Percentiles rank a stretch among this genome's conserved stretches.
These are phyloP conservation scores for Solanum neorickii DNA, from an alignment of 257 asterid species.

Conservation along the genomic window DNA sequence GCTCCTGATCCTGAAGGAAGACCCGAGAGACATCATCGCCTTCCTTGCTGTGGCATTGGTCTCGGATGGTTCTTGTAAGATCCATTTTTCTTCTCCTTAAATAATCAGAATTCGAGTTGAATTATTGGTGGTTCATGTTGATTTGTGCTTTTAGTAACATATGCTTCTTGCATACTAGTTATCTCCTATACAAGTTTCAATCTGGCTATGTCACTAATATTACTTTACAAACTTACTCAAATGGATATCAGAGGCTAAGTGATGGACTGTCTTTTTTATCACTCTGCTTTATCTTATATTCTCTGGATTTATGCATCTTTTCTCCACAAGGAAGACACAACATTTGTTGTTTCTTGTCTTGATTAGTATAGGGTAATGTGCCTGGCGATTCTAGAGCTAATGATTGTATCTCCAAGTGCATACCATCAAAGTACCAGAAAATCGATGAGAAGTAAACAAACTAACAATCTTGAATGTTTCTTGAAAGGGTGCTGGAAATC, in stretches of 20 bases:
- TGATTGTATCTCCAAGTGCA: neutral
- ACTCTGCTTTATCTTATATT: neutral
- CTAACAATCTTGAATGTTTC: neutral
- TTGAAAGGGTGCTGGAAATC: neutral
- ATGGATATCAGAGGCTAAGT: neutral
- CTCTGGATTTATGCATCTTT: neutral
- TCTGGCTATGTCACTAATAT: no score
- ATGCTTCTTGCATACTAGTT: neutral
- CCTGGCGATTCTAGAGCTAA: neutral
- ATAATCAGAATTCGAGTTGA: neutral
- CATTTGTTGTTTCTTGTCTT: neutral
- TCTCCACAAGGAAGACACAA: neutral
- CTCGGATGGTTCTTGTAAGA: constrained; percentile 81
- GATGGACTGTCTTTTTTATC: neutral
- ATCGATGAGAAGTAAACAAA: neutral
- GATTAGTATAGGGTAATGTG: neutral
- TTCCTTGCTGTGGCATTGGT: constrained; percentile 82
- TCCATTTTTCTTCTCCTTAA: neutral
- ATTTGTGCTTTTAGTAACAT: neutral
- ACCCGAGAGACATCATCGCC: constrained; percentile 54
- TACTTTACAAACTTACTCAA: neutral
- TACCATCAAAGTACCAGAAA: neutral
- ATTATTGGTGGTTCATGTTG: neutral
- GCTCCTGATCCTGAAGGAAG: constrained; percentile 52
- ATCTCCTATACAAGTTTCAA: neutral